phyloP scores from a whole-genome alignment of 129 eudicot species.

The Scalesia atractyloides region DNA sequence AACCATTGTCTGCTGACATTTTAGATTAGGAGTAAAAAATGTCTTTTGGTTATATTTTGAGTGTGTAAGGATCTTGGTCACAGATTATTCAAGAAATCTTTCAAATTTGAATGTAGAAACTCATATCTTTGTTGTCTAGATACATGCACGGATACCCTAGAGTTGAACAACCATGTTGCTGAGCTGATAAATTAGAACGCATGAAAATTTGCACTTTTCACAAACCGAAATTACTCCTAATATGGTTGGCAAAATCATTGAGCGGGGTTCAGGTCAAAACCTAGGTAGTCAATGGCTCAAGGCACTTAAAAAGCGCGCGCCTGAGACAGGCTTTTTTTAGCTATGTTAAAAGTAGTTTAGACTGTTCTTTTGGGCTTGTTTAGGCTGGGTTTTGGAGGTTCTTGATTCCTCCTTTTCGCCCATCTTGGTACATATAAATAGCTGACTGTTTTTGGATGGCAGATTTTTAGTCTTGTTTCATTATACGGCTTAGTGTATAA shows the following conservation, averaged over 20 bases:
- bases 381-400: neutral
- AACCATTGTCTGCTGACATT: slow-evolving; percentile 4
- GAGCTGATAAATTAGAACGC: neutral
- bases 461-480: neutral
- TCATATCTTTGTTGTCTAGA: neutral
- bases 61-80: neutral
- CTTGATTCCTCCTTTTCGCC: neutral
- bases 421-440: neutral
- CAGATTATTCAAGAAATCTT: neutral
- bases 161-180: neutral
- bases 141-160: neutral
- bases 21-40: neutral
- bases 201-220: neutral
- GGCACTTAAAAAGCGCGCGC: no score
- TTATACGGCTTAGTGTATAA: neutral
- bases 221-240: no score
- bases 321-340: no score
- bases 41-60: neutral
- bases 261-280: no score
- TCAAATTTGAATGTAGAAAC: neutral
- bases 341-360: no score
- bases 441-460: neutral
- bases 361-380: no score
- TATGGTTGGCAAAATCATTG: no score
- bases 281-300: no score